Evolutionary conservation across 228 moss, liverwort and hornwort species (phyloP).

Genomic region (Sphagnum magellanicum): DNA sequence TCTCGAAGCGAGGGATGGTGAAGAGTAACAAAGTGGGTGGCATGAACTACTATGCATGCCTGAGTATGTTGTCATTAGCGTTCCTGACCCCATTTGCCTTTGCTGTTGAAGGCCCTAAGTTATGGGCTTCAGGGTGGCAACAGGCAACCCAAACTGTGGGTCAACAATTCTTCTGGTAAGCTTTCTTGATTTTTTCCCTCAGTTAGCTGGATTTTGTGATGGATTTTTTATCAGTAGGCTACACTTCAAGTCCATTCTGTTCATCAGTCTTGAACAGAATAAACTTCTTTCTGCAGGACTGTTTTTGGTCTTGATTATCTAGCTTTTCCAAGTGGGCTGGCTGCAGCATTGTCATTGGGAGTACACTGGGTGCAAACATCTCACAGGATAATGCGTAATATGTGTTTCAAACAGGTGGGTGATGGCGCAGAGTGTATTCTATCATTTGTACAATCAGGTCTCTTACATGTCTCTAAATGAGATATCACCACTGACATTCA

Average conservation of each 20-base stretch:
- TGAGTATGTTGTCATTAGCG: slow-evolving; percentile 55
- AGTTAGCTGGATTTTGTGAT: no score
- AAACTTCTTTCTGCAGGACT: no score
- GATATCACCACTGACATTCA: slow-evolving; percentile 78
- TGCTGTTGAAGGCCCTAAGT: slow-evolving; percentile 43
- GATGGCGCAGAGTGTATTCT: slow-evolving; percentile 66
- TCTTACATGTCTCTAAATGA: slow-evolving; percentile 80
- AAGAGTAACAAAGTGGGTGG: slow-evolving; percentile 48
- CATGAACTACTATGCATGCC: slow-evolving; percentile 87
- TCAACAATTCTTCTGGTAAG: slow-evolving; percentile 55
- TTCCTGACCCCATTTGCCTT: slow-evolving; percentile 67
- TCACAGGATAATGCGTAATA: no score
- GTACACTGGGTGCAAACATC: no score
- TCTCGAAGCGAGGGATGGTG: slow-evolving; percentile 69
- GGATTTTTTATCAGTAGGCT: no score
- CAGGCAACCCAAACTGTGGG: slow-evolving; percentile 21
- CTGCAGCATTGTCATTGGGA: no score
- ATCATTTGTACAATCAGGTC: slow-evolving; percentile 88
- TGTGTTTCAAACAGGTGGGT: slow-evolving; percentile 50
- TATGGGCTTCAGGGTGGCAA: slow-evolving; percentile 48
- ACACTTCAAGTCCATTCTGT: no score
- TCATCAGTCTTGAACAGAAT: no score
- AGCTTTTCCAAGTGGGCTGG: no score
- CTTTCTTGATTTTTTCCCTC: no score
- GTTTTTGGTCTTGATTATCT: no score